A percentile compares a stretch with the other conserved stretches of the same genome.
Evolutionary conservation across 306 rosid genomes (phyloP).

Genomic region (Hippophae rhamnoides): DNA sequence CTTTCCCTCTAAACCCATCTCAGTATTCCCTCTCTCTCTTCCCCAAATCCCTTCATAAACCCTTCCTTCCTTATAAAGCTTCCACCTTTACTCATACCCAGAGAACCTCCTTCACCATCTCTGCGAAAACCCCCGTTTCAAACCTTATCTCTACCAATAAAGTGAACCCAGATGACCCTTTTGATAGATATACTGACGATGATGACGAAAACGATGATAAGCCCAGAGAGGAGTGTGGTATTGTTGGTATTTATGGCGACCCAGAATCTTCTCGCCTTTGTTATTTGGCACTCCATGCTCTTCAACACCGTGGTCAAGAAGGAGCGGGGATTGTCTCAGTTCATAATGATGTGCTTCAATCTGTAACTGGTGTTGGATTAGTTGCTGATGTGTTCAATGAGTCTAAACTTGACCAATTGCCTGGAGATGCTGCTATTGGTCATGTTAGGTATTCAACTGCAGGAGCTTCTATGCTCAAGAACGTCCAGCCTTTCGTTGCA

Average conservation of each 20-base stretch:
- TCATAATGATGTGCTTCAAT: slow-evolving; percentile 38
- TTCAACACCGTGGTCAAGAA: slow-evolving; percentile 96
- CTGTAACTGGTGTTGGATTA: slow-evolving; percentile 66
- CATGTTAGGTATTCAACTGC: slow-evolving; percentile 89
- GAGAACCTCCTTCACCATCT: slow-evolving; percentile 2
- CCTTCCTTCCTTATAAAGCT: slow-evolving; percentile 8
- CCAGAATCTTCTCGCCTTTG: slow-evolving; percentile 64
- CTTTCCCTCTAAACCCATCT: slow-evolving; percentile 11
- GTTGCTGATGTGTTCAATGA: slow-evolving; percentile 70
- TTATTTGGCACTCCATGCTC: slow-evolving; percentile 78
- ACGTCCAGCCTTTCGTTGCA: slow-evolving; percentile 88
- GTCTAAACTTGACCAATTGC: slow-evolving; percentile 51
- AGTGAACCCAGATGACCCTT: slow-evolving; percentile 2
- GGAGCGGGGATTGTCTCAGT: slow-evolving; percentile 82
- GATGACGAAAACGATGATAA: slow-evolving; percentile 47
- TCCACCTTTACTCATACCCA: slow-evolving; percentile 3
- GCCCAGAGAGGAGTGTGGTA: slow-evolving; percentile 92
- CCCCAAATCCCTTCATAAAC: slow-evolving; percentile 26
- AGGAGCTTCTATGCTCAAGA: slow-evolving; percentile 63
- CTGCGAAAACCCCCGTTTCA: slow-evolving; percentile 35
- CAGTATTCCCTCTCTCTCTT: slow-evolving; percentile 8
- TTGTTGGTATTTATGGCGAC: slow-evolving; percentile 76
- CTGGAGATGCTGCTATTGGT: slow-evolving; percentile 60
- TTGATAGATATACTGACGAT: slow-evolving; percentile 15
- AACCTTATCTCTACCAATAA: slow-evolving; percentile 11